Conservation (phyloP, 192 early-diverging fungal genomes). For the Coemansia sp. region DNA sequence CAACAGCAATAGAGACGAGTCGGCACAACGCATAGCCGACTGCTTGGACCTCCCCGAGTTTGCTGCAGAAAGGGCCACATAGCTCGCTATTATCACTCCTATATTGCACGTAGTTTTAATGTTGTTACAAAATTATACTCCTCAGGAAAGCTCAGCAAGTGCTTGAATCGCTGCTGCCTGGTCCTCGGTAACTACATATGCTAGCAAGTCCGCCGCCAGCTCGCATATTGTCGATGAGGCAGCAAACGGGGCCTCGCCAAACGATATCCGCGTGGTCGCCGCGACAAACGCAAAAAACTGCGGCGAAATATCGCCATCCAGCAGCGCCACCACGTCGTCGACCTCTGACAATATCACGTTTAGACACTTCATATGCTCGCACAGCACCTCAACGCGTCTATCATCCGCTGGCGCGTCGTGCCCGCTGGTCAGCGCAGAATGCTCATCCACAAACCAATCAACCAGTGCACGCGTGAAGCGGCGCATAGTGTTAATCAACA, state of each 20-base stretch:
- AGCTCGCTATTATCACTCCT: no score
- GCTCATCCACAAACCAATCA: constrained; percentile 43
- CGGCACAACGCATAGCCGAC: no score
- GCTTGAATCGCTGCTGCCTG: constrained; percentile 38
- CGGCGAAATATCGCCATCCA: constrained; percentile 43
- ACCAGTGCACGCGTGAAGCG: constrained; percentile 24
- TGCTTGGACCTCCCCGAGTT: no score
- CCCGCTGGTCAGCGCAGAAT: constrained; percentile 10
- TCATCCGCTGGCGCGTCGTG: not conserved
- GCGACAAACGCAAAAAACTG: constrained; percentile 47
- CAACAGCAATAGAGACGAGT: no score
- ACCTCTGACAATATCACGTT: constrained; percentile 42
- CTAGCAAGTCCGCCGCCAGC: constrained; percentile 42
- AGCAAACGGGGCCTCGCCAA: constrained; percentile 35
- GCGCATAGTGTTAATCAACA: constrained; percentile 25
- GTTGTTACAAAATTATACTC: not conserved
- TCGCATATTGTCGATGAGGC: constrained; percentile 14
- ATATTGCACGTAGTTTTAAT: not conserved
- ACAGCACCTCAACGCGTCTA: constrained; percentile 26
- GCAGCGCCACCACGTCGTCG: constrained; percentile 33
- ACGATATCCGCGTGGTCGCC: constrained; percentile 37
- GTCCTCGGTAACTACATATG: constrained; percentile 44
- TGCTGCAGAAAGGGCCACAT: no score
- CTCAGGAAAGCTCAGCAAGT: constrained; percentile 1
- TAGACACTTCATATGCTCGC: constrained; percentile 42